Percentiles rank a stretch among this genome's conserved stretches.
phyloP scores from a whole-genome alignment of 805 yeast species.

The Candida insectalens region DNA sequence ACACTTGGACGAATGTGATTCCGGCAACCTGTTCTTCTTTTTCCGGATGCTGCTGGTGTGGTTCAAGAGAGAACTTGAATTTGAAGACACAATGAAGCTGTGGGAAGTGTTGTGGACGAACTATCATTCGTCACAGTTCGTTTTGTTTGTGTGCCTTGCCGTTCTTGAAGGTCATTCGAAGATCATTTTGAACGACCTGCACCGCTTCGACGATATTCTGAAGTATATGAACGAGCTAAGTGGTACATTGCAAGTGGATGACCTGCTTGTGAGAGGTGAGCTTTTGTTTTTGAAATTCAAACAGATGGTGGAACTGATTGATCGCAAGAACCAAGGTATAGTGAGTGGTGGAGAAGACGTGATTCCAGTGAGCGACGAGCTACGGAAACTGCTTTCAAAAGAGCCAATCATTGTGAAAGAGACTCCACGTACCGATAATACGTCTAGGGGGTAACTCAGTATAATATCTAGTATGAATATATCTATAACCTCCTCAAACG shows the following conservation, averaged over 20 bases:
- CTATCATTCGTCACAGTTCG: slow-evolving; percentile 76
- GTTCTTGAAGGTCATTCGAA: slow-evolving; percentile 82
- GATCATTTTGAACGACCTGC: slow-evolving; percentile 63
- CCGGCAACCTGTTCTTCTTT: slow-evolving; percentile 84
- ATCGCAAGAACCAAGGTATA: slow-evolving; percentile 29
- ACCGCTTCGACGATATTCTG: slow-evolving; percentile 81
- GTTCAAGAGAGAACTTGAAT: slow-evolving; percentile 85
- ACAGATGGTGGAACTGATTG: slow-evolving; percentile 72
- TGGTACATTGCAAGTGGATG: slow-evolving; percentile 65
- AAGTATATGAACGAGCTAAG: slow-evolving; percentile 88
- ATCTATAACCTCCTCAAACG: no score
- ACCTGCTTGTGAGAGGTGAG: slow-evolving; percentile 76
- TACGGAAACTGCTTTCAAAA: slow-evolving; percentile 51
- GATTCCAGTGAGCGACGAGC: slow-evolving; percentile 35
- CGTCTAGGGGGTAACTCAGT: no score
- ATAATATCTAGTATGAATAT: no score
- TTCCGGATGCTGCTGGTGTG: slow-evolving; percentile 92
- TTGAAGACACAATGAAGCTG: slow-evolving; percentile 65
- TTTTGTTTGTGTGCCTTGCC: slow-evolving; percentile 78
- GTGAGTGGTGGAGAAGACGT: background rate
- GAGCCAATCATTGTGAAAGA: slow-evolving; percentile 50
- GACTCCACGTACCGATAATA: no score
- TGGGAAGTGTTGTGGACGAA: slow-evolving; percentile 96
- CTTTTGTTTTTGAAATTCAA: slow-evolving; percentile 70
- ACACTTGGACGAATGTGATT: slow-evolving; percentile 81